Evolutionary conservation across 129 eudicot species (phyloP).

Genomic region (Artemisia annua): DNA sequence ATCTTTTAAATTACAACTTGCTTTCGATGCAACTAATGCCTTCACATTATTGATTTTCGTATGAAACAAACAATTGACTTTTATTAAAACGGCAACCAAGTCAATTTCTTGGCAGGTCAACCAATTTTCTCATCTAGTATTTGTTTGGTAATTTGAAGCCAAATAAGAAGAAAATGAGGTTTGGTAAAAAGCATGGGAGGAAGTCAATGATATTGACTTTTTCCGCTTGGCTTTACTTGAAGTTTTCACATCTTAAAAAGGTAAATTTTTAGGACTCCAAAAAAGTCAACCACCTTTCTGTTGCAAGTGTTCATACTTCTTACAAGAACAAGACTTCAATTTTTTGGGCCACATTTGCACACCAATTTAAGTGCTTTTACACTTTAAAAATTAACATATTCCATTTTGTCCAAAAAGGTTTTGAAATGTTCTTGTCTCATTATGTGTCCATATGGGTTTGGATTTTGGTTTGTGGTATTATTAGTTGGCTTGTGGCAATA

Average conservation of each 20-base stretch:
- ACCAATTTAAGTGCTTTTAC: conserved; percentile 12
- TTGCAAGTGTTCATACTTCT: conserved; percentile 14
- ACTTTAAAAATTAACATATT: conserved; percentile 1
- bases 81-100: conserved; percentile 13
- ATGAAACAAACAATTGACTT: conserved; percentile 9
- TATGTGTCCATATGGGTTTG: conserved; percentile 28
- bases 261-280: not conserved
- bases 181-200: conserved; percentile 22
- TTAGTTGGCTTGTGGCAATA: not conserved
- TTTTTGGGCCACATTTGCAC: conserved; percentile 30
- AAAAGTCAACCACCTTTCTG: conserved; percentile 29
- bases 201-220: conserved; percentile 30
- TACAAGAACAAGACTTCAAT: not conserved
- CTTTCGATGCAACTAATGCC: not conserved
- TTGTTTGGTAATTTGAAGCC: conserved; percentile 39
- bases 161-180: conserved; percentile 34
- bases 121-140: conserved; percentile 23
- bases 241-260: conserved; percentile 10
- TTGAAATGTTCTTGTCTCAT: conserved; percentile 15
- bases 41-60: conserved; percentile 11
- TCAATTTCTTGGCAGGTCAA: conserved; percentile 41
- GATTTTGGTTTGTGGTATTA: conserved; percentile 28
- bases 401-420: conserved; percentile 14
- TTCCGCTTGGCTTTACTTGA: conserved; percentile 19
- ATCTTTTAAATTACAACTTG: not conserved